phyloP scores from a whole-genome alignment of 805 yeast genomes.

The Cyberlindnera veronae region DNA sequence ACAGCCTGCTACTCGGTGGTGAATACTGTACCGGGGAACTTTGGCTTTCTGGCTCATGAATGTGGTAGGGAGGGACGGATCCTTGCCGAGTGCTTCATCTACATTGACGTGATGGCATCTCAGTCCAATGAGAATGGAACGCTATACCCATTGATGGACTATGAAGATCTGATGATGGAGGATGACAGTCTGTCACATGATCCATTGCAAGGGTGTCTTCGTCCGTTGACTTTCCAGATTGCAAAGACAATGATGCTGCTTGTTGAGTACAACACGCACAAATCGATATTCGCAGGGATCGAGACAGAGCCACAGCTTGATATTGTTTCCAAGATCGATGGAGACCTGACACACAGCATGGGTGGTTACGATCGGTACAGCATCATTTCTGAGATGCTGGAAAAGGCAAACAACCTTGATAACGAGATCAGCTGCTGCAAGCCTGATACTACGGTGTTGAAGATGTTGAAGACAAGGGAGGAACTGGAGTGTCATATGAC shows the following conservation, averaged over 20 bases:
- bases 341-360: no score
- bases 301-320: no score
- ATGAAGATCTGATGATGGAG: slow-evolving; percentile 8
- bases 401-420: slow-evolving; percentile 36
- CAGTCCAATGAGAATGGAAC: slow-evolving; percentile 30
- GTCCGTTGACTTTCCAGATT: slow-evolving; percentile 56
- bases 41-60: slow-evolving; percentile 15
- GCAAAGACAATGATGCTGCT: slow-evolving; percentile 34
- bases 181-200: slow-evolving; percentile 32
- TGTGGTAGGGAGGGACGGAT: slow-evolving; percentile 19
- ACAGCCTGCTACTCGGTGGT: slow-evolving; percentile 16
- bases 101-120: slow-evolving; percentile 24
- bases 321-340: no score
- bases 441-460: slow-evolving; percentile 43
- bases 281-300: not conserved
- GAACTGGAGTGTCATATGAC: slow-evolving; percentile 59
- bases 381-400: slow-evolving; percentile 17
- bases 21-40: slow-evolving; percentile 22
- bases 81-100: slow-evolving; percentile 25
- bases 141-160: slow-evolving; percentile 23
- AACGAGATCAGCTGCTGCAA: slow-evolving; percentile 38
- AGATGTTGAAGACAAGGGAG: slow-evolving; percentile 22
- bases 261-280: slow-evolving; percentile 14
- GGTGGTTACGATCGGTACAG: slow-evolving; percentile 20
- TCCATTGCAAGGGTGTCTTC: slow-evolving; percentile 70